A percentile compares a stretch with the other conserved stretches of the same genome.
Evolutionary conservation across 805 yeast species (phyloP).

Genomic region (Yamadazyma tumulicola): DNA sequence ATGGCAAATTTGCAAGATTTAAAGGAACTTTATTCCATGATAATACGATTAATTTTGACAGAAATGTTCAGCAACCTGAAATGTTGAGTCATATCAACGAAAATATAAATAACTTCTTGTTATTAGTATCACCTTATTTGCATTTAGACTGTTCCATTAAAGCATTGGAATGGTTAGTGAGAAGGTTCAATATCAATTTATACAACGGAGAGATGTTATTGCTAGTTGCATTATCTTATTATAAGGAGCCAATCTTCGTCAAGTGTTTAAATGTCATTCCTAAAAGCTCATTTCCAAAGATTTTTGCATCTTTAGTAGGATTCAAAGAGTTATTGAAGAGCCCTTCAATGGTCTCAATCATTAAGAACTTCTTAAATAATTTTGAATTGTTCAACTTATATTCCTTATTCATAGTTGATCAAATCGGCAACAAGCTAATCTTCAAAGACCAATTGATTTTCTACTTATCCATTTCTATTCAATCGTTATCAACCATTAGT

Average conservation of each 20-base stretch:
- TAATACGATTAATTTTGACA: constrained; percentile 72
- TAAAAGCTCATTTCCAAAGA: constrained; percentile 59
- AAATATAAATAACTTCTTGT: constrained; percentile 71
- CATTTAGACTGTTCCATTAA: constrained; percentile 69
- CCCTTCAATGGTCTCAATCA: constrained; percentile 67
- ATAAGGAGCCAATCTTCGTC: constrained; percentile 66
- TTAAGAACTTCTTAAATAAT: constrained; percentile 69
- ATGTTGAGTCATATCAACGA: constrained; percentile 69
- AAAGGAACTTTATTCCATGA: constrained; percentile 75
- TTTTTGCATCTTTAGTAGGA: constrained; percentile 68
- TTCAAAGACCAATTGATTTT: constrained; percentile 74
- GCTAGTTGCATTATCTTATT: constrained; percentile 77
- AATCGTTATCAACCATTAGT: constrained; percentile 62
- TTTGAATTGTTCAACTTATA: constrained; percentile 64
- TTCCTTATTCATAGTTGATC: constrained; percentile 49
- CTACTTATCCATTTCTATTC: constrained; percentile 68
- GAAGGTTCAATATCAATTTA: constrained; percentile 83
- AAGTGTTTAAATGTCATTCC: constrained; percentile 72
- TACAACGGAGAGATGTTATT: constrained; percentile 73
- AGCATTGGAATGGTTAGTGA: constrained; percentile 91
- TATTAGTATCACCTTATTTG: constrained; percentile 74
- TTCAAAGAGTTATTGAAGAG: constrained; percentile 60
- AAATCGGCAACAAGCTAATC: constrained; percentile 51
- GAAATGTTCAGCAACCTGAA: constrained; percentile 77
- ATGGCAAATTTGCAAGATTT: constrained; percentile 71